A percentile compares a stretch with the other conserved stretches of the same genome.
phyloP scores from a whole-genome alignment of 495 filamentous ascomycete genomes.

The Podospora fimiseda region DNA sequence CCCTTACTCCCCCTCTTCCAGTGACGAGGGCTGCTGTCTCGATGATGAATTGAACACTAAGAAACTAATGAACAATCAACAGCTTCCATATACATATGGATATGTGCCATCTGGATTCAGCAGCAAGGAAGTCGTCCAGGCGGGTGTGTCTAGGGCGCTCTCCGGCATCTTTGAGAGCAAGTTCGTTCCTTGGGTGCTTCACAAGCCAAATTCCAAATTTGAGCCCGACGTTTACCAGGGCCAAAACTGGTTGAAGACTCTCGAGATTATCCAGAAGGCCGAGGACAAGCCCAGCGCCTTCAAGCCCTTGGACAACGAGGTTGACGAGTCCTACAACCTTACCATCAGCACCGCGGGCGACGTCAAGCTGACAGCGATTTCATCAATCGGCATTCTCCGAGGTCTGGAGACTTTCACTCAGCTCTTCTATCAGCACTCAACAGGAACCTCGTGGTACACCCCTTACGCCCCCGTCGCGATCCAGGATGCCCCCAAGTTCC shows the following conservation, averaged over 20 bases:
- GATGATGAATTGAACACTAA: slow-evolving; percentile 20
- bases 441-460: slow-evolving; percentile 52
- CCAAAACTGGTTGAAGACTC: slow-evolving; percentile 45
- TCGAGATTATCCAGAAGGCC: slow-evolving; percentile 54
- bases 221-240: slow-evolving; percentile 48
- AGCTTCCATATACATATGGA: slow-evolving; percentile 38
- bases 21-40: background rate
- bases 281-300: slow-evolving; percentile 47
- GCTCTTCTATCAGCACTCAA: slow-evolving; percentile 65
- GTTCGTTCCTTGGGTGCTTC: slow-evolving; percentile 72
- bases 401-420: slow-evolving; percentile 67
- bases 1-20: slow-evolving; percentile 9
- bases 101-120: slow-evolving; percentile 32
- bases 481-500: slow-evolving; percentile 58
- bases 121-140: slow-evolving; percentile 45
- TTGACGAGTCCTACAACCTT: slow-evolving; percentile 70
- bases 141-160: slow-evolving; percentile 40
- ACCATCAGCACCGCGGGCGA: slow-evolving; percentile 46
- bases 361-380: slow-evolving; percentile 53
- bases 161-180: slow-evolving; percentile 52
- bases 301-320: slow-evolving; percentile 52
- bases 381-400: slow-evolving; percentile 59
- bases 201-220: slow-evolving; percentile 50
- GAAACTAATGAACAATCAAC: slow-evolving; percentile 23
- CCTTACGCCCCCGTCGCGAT: slow-evolving; percentile 60